A percentile compares a stretch with the other conserved stretches of the same genome.
These are phyloP conservation scores for Penicillium frequentans DNA, from an alignment of 2,329 filamentous ascomycete species.

Conservation along the genomic window DNA sequence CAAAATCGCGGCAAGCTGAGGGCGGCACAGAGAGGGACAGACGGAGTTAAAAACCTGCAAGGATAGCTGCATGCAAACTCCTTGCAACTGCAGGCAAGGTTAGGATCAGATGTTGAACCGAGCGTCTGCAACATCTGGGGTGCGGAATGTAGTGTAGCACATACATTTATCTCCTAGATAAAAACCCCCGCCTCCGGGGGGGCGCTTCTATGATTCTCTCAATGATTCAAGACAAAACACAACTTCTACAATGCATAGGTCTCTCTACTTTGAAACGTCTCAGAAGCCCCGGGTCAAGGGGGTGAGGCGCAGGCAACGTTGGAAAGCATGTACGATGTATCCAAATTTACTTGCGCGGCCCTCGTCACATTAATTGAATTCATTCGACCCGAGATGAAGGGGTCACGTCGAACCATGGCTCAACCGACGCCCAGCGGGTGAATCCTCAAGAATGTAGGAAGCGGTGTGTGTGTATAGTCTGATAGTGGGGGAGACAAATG, in stretches of 20 bases:
- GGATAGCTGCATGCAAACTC: conserved; percentile 22
- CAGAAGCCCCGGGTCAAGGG: neutral
- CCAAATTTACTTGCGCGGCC: neutral
- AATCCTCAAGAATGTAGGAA: conserved; percentile 12
- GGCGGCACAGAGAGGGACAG: neutral
- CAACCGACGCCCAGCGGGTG: conserved; percentile 1
- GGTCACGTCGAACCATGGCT: conserved; percentile 20
- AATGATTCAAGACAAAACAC: neutral
- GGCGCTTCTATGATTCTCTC: neutral
- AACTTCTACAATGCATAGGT: neutral
- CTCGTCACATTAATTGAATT: neutral
- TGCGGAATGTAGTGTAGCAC: neutral
- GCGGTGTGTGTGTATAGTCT: conserved; percentile 28
- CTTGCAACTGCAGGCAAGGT: conserved; percentile 21
- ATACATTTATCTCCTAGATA: neutral
- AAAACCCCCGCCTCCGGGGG: neutral
- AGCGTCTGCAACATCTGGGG: conserved; percentile 8
- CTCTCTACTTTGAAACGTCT: neutral
- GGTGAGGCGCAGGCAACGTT: neutral
- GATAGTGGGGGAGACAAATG: conserved; percentile 3
- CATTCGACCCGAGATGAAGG: conserved; percentile 14
- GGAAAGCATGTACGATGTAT: neutral
- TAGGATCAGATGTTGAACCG: conserved; percentile 19
- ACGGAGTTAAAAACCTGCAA: conserved; percentile 7
- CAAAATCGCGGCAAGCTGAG: neutral